Evolutionary conservation across 139 green algal genomes (phyloP), one percentile per base, ranked within the genome.

Genomic region (Choricystis sp.): DNA sequence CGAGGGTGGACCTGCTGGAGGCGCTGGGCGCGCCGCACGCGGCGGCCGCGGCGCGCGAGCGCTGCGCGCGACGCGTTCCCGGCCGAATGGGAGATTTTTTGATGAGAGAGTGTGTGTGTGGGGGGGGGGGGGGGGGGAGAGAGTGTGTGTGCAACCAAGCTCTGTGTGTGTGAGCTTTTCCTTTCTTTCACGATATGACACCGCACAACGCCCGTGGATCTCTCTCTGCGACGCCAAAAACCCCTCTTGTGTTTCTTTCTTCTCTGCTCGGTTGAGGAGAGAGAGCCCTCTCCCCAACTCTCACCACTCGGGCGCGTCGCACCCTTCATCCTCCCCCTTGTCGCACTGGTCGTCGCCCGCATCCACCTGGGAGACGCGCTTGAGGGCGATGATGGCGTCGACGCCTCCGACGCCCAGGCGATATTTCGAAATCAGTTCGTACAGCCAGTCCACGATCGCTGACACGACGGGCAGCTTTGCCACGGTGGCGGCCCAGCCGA

Each of bases 1-100:
- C 23, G 1, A 4, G 71, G 40, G 31, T 31, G 23, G 63, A 69
- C 29, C 72, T 86, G 49, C 58, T 84, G 57, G 22, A 4, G 2
- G 24, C 60, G 30, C 59, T 85, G 62, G 77, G 80, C n/a, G 88
- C 83, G 83, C 19, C 24, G n/a, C 80, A 87, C 62, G 86, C 80
- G 76, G 69, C 66, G 59, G 26, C 26, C 19, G 61, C 77, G 58
- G 76, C 81, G 59, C 49, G 59, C 58, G 66, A 60, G 0, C 59
- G 70, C 52, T 49, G n/a, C 79, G 26, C 52, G 64, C 0, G 59
- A 78, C 19, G 65, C 58, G 21, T 88, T 83, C 66, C 81, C 81
- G 19, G 19, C 52, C 26, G 63, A 62, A 21, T 78, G 74, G 60
- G 70, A 69, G 26, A 73, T 75, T 0, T 80, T 87, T 48, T 85